Evolutionary conservation across 1,139 yeast species (phyloP), one percentile per base, ranked within the genome.

Genomic region (Suhomyces atakaporum): DNA sequence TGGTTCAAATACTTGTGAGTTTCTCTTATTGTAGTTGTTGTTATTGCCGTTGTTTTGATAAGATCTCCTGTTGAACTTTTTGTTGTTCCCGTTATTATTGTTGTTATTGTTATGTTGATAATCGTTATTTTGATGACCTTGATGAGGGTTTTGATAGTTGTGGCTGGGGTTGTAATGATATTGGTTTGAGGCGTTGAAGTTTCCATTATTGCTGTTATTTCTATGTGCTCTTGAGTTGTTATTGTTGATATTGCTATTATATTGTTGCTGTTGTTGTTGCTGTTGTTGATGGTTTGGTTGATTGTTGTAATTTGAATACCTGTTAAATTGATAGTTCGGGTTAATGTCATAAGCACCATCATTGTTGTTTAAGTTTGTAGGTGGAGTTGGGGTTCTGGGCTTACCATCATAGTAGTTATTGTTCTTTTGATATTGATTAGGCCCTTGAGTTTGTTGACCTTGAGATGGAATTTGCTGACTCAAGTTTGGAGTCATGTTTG

Each of bases 341-440:
- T 44, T 45, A 25, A 45, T 37, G 20, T 45, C 49, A 20, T 44
- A 45, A 10, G 39, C 41, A 9, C 35, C 35, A 18, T 43, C 45
- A 26, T 39, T 42, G 25, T 33, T 25, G 24, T 32, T 35, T 22
- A 33, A 33, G 15, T 45, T 32, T 44, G 44, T 33, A 35, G 59
- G 65, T 11, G 66, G 67, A 2, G 67, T 60, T 19, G 66, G 58
- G 6, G 61, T 56, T 31, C 58, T 48, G 9, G 52, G 45, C 23
- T 46, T 45, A n/a, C 39, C 27, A 31, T 52, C 56, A 22, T 36
- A 37, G 32, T 45, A 50, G 24, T 46, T 42, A 27, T 45, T 50
- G 10, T 49, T 40, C 16, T 33, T 29, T 24, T 37, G 40, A 23
- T 22, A 27, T 19, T 35, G 35, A 25, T 26, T 29, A 6, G 20